Evolutionary conservation across 345 rosid genomes (phyloP).

Genomic region (Eucalyptus paniculata): DNA sequence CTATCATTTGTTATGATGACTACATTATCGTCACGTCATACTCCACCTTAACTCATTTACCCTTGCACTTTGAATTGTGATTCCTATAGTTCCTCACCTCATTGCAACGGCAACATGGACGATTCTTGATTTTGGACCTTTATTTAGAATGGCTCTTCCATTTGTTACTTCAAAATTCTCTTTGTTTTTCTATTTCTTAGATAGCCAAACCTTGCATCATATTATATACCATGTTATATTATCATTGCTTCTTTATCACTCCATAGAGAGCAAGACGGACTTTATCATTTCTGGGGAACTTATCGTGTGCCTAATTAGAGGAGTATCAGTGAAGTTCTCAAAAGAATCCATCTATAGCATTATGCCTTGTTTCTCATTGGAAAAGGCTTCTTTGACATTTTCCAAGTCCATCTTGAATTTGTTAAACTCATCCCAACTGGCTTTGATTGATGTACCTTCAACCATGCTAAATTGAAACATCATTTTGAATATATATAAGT

Average conservation of each 20-base stretch:
- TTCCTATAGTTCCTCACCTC: background rate
- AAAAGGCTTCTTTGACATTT: no score
- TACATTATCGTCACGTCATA: background rate
- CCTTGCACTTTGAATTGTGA: background rate
- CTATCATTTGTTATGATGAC: background rate
- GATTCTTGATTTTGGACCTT: background rate
- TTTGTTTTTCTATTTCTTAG: background rate
- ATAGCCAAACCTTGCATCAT: background rate
- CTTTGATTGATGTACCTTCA: no score
- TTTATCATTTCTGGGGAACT: background rate
- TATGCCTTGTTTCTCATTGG: background rate
- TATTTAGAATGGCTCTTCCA: background rate
- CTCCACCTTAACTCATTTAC: background rate
- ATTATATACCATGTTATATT: background rate
- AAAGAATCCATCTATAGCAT: no score
- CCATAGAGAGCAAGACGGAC: background rate
- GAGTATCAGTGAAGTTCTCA: background rate
- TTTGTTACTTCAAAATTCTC: no score
- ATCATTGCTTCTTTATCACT: background rate
- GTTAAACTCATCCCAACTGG: no score
- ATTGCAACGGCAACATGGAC: background rate
- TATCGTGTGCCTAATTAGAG: accelerated
- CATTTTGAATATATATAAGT: no score
- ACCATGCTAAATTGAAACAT: no score
- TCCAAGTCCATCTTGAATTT: background rate